A percentile compares a stretch with the other conserved stretches of the same genome.
Conservation (phyloP, 2,329 filamentous ascomycete species). For the Gremmenia infestans region DNA sequence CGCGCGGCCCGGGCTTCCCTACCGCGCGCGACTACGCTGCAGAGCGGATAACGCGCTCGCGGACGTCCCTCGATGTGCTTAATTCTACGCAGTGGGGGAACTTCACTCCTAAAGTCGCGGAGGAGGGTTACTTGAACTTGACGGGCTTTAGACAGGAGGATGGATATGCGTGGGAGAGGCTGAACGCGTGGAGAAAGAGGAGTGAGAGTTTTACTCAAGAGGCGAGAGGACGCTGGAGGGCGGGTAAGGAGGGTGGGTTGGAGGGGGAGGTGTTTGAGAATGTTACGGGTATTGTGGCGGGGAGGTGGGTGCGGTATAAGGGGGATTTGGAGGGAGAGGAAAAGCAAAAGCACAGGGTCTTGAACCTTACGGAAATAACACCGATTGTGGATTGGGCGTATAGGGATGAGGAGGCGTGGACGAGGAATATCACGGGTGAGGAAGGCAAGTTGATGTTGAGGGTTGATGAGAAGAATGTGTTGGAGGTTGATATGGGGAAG, state of each 20-base stretch:
- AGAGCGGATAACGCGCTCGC: constrained; percentile 47
- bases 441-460: constrained; percentile 66
- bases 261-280: constrained; percentile 29
- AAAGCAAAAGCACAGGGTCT: constrained; percentile 34
- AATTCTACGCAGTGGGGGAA: constrained; percentile 56
- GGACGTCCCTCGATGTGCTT: constrained; percentile 47
- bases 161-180: constrained; percentile 71
- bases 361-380: constrained; percentile 61
- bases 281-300: constrained; percentile 31
- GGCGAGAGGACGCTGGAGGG: constrained; percentile 35
- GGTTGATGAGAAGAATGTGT: constrained; percentile 46
- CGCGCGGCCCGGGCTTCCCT: constrained; percentile 35
- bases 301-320: constrained; percentile 28
- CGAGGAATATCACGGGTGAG: constrained; percentile 72
- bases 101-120: constrained; percentile 43
- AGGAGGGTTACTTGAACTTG: constrained; percentile 56
- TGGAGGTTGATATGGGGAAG: constrained; percentile 5
- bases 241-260: constrained; percentile 12
- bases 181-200: constrained; percentile 60
- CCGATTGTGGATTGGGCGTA: constrained; percentile 60
- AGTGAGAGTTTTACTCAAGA: constrained; percentile 57
- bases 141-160: constrained; percentile 73
- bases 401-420: constrained; percentile 53
- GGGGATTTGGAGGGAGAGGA: constrained; percentile 16
- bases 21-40: constrained; percentile 38